Evolutionary conservation across 2,329 filamentous ascomycete genomes (phyloP).

Genomic region (Alternaria arbusti): DNA sequence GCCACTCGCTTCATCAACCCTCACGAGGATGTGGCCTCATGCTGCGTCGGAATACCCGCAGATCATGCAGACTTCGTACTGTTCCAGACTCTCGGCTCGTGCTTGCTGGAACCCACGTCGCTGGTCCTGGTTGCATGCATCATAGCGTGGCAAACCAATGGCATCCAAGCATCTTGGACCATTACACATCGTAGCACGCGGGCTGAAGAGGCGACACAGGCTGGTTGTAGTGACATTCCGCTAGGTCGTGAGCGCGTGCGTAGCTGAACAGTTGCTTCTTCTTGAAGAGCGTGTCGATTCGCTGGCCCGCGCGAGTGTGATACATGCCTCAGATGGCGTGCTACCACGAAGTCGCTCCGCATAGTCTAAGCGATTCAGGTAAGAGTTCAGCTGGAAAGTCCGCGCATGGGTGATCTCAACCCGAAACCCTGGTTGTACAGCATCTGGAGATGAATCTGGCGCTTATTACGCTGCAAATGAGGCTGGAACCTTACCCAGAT

Average conservation of each 20-base stretch:
- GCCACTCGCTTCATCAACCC: not conserved
- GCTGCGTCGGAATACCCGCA: not conserved
- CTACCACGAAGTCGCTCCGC: not conserved
- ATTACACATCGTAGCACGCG: not conserved
- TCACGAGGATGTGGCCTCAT: not conserved
- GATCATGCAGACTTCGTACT: not conserved
- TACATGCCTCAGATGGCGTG: not conserved
- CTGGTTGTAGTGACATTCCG: not conserved
- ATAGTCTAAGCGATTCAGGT: not conserved
- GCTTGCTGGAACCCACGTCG: not conserved
- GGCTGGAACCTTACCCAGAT: not conserved
- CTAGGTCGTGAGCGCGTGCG: not conserved
- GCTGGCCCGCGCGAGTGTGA: not conserved
- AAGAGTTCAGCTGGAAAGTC: not conserved
- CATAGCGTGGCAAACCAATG: not conserved
- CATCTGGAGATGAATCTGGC: not conserved
- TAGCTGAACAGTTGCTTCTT: not conserved
- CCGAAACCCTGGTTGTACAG: not conserved
- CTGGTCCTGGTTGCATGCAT: not conserved
- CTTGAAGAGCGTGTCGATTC: not conserved
- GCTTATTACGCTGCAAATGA: not conserved
- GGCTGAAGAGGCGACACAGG: not conserved
- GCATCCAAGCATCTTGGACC: not conserved
- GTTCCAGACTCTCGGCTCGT: not conserved
- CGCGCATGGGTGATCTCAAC: not conserved